A percentile compares a stretch with the other conserved stretches of the same genome.
These are phyloP conservation scores for Haemoproteus tartakovskyi DNA, from an alignment of 169 alveolate genomes.

Conservation along the genomic window DNA sequence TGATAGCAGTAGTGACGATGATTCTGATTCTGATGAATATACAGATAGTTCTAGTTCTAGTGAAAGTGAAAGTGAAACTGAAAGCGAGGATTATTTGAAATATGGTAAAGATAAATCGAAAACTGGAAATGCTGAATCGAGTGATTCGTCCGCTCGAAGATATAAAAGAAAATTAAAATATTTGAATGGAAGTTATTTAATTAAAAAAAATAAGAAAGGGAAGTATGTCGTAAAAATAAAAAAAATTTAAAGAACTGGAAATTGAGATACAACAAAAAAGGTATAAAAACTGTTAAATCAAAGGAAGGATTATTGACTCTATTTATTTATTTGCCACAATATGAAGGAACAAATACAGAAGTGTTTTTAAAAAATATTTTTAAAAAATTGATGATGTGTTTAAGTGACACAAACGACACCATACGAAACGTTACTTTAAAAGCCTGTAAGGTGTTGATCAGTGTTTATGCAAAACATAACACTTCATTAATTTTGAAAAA, in stretches of 20 bases:
- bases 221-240: constrained; percentile 15
- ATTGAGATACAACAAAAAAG: constrained; percentile 29
- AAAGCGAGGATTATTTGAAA: too few species aligned
- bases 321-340: constrained; percentile 62
- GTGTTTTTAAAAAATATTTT: constrained; percentile 57
- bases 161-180: constrained; percentile 4
- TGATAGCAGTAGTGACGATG: too few species aligned
- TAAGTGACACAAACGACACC: constrained; percentile 47
- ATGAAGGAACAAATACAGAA: constrained; percentile 46
- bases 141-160: too few species aligned
- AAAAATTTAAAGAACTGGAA: constrained; percentile 57
- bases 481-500: constrained; percentile 57
- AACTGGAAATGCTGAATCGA: too few species aligned
- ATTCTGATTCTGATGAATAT: too few species aligned
- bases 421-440: constrained; percentile 48
- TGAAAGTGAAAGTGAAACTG: too few species aligned
- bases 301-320: constrained; percentile 61
- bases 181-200: constrained; percentile 45
- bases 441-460: constrained; percentile 47
- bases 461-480: constrained; percentile 23
- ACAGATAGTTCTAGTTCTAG: too few species aligned
- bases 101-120: too few species aligned
- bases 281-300: constrained; percentile 17
- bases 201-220: constrained; percentile 32
- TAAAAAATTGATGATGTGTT: constrained; percentile 42